A percentile compares a stretch with the other conserved stretches of the same genome.
These are phyloP conservation scores for Saccharomyces hybrid DNA, from an alignment of 1,139 yeast genomes.

Conservation along the genomic window DNA sequence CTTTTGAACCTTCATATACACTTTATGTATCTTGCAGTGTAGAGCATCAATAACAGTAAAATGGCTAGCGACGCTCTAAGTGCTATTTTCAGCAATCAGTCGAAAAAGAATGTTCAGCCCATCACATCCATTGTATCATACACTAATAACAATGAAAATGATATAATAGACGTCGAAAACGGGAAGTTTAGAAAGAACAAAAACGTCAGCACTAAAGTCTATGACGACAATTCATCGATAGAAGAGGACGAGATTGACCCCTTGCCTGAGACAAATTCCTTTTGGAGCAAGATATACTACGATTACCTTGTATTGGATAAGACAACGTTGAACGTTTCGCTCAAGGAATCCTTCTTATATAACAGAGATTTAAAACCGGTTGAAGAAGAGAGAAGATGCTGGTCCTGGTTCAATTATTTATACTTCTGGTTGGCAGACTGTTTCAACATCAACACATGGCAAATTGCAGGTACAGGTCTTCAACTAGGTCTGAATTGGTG, in stretches of 20 bases:
- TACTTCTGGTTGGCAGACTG: conserved; percentile 82
- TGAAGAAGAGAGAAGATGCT: conserved; percentile 48
- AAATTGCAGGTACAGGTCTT: conserved; percentile 78
- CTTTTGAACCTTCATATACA: neutral
- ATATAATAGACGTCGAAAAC: neutral
- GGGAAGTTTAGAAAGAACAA: neutral
- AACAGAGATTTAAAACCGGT: conserved; percentile 74
- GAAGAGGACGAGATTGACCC: conserved; percentile 3
- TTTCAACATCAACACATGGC: conserved; percentile 83
- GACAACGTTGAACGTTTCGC: conserved; percentile 17
- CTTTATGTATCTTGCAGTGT: neutral
- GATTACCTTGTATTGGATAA: conserved; percentile 21
- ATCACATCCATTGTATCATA: conserved; percentile 7
- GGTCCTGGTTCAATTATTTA: conserved; percentile 75
- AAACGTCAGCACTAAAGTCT: neutral
- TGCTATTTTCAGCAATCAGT: conserved; percentile 6
- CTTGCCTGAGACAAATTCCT: conserved; percentile 10
- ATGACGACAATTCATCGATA: conserved; percentile 6
- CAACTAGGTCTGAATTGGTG: conserved; percentile 73
- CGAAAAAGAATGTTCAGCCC: conserved; percentile 3
- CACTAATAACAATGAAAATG: neutral
- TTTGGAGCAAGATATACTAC: conserved; percentile 18
- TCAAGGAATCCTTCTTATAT: conserved; percentile 48
- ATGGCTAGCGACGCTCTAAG: conserved; percentile 6
- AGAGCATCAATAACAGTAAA: neutral